phyloP scores from a whole-genome alignment of 2,329 filamentous ascomycete genomes.

The Chaetothyriales sp. region DNA sequence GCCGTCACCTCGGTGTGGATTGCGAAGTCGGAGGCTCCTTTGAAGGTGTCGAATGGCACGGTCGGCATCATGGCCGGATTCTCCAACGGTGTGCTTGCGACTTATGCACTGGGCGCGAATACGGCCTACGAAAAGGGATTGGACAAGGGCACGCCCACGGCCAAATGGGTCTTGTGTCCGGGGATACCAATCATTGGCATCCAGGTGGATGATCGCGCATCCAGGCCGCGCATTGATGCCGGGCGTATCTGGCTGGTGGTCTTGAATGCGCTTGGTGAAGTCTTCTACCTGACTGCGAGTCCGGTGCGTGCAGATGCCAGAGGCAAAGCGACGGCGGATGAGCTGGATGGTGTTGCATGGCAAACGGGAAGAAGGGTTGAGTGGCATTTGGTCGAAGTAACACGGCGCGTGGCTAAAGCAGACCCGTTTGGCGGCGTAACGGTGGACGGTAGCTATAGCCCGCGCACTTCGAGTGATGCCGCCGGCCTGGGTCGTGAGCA shows the following conservation, averaged over 20 bases:
- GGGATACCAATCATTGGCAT: conserved; percentile 83
- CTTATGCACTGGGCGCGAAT: conserved; percentile 60
- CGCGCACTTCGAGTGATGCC: conserved; percentile 59
- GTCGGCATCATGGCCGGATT: conserved; percentile 74
- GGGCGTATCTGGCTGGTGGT: conserved; percentile 78
- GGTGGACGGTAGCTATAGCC: conserved; percentile 63
- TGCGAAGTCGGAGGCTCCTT: conserved; percentile 63
- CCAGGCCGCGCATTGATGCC: conserved; percentile 51
- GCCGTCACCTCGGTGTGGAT: conserved; percentile 76
- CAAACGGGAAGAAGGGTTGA: conserved; percentile 60
- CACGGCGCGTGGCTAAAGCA: conserved; percentile 54
- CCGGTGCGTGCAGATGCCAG: conserved; percentile 44
- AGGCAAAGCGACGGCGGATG: conserved; percentile 33
- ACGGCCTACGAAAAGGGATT: conserved; percentile 48
- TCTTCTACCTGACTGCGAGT: conserved; percentile 67
- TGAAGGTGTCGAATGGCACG: conserved; percentile 59
- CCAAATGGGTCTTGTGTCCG: conserved; percentile 79
- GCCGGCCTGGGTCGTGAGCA: conserved; percentile 61
- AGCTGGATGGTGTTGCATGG: conserved; percentile 60
- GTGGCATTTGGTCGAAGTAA: conserved; percentile 71
- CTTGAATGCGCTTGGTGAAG: conserved; percentile 85
- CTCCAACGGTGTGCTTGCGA: conserved; percentile 66
- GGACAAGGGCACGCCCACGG: conserved; percentile 63
- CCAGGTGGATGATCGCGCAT: conserved; percentile 72
- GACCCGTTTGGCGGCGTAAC: conserved; percentile 60